Conservation (phyloP, 2,329 filamentous ascomycete genomes). For the Botrytis deweyae region DNA sequence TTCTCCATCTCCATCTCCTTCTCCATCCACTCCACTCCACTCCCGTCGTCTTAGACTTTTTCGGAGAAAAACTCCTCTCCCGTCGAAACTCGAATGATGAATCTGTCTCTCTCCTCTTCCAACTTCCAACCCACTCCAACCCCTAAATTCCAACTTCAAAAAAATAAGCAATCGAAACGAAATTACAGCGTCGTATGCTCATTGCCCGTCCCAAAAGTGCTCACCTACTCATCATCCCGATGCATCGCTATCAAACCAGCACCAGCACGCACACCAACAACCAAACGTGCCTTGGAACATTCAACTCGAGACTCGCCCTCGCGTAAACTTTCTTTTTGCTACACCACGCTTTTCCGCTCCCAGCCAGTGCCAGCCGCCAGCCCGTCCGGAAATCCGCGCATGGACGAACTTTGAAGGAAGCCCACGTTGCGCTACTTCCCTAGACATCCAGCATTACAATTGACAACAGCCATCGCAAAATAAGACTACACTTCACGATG, state of each 20-base stretch:
- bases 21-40: not conserved
- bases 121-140: not conserved
- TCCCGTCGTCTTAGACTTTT: not conserved
- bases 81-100: not conserved
- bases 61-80: not conserved
- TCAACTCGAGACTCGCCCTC: not conserved
- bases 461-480: not conserved
- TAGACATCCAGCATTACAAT: not conserved
- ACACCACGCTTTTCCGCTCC: not conserved
- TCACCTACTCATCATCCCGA: not conserved
- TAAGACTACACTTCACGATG: not conserved
- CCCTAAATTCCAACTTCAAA: not conserved
- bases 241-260: not conserved
- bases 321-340: not conserved
- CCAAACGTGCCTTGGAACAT: not conserved
- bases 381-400: not conserved
- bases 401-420: not conserved
- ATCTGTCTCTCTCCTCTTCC: not conserved
- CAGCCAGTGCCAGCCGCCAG: not conserved
- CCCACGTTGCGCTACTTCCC: not conserved
- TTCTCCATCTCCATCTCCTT: not conserved
- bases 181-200: not conserved
- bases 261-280: not conserved
- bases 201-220: not conserved
- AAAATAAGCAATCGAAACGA: not conserved